A percentile compares a stretch with the other conserved stretches of the same genome.
Evolutionary conservation across 208 protist genomes (phyloP).

Genomic region (Leishmania tropica): DNA sequence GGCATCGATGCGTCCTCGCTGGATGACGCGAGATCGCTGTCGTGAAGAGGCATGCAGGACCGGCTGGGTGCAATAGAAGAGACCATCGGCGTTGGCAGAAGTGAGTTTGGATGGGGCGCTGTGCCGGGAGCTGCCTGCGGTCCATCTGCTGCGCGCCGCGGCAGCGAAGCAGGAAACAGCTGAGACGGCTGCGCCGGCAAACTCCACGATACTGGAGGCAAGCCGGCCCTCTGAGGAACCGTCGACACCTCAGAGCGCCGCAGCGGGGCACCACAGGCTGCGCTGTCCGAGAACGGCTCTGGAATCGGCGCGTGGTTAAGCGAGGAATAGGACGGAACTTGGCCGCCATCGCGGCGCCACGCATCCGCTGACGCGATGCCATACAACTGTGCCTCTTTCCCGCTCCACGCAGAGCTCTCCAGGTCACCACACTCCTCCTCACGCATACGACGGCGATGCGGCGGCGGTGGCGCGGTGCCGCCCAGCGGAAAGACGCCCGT

Average conservation of each 20-base stretch:
- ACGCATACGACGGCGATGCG: conserved; percentile 3
- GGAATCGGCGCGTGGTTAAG: background rate
- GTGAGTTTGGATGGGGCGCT: background rate
- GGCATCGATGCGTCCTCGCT: background rate
- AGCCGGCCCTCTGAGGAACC: background rate
- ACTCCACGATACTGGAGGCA: background rate
- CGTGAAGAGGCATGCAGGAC: background rate
- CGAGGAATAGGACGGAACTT: background rate
- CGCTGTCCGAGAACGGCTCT: conserved; percentile 1
- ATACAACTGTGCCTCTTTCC: background rate
- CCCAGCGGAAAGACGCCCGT: conserved; percentile 5
- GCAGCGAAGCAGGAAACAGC: background rate
- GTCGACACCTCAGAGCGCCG: background rate
- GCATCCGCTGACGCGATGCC: background rate
- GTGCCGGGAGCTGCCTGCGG: background rate
- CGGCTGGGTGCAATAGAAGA: conserved; percentile 7
- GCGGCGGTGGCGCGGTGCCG: background rate
- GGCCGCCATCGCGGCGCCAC: background rate
- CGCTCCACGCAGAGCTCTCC: background rate
- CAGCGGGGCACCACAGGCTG: background rate
- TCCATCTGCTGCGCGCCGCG: background rate
- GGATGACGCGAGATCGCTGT: background rate
- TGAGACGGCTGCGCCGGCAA: background rate
- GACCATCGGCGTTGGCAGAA: conserved; percentile 3
- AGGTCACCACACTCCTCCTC: conserved; percentile 1